Evolutionary conservation across 2,329 filamentous ascomycete genomes (phyloP).

Genomic region (Ramularia endophylla): DNA sequence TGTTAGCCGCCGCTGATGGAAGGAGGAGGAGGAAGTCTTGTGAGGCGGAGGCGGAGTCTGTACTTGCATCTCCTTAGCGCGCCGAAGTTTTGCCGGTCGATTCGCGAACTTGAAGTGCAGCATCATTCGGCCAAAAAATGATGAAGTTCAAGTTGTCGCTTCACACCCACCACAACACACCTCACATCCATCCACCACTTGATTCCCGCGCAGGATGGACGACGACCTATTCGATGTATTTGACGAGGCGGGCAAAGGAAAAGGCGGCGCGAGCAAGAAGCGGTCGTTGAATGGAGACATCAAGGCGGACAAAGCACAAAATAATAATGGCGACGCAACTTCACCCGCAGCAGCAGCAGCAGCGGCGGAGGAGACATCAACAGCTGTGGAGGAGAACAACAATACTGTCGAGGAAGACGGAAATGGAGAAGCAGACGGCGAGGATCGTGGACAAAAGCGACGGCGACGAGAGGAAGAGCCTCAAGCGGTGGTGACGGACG

Average conservation of each 20-base stretch:
- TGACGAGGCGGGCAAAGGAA: slow-evolving; percentile 24
- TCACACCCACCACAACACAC: not conserved
- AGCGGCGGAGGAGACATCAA: slow-evolving; percentile 32
- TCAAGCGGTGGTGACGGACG: slow-evolving; percentile 81
- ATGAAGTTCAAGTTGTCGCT: no score
- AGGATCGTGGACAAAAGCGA: slow-evolving; percentile 55
- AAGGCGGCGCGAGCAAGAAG: slow-evolving; percentile 59
- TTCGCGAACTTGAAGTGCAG: no score
- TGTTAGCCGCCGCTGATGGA: no score
- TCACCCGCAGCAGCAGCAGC: slow-evolving; percentile 40
- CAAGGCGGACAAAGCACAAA: slow-evolving; percentile 42
- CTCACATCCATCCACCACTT: not conserved
- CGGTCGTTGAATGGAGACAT: slow-evolving; percentile 75
- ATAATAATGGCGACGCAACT: slow-evolving; percentile 38
- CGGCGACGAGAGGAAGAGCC: slow-evolving; percentile 59
- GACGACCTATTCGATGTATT: slow-evolving; percentile 33
- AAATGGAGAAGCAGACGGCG: no score
- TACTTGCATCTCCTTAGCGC: no score
- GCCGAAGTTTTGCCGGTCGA: no score
- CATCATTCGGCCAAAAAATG: no score
- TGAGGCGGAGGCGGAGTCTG: no score
- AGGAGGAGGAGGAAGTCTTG: no score
- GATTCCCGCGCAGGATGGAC: slow-evolving; percentile 5
- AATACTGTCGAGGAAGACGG: no score
- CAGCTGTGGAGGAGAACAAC: slow-evolving; percentile 36